Evolutionary conservation across 2,329 filamentous ascomycete species (phyloP), one percentile per base, ranked within the genome.

Genomic region (Arthrinium phaeospermum): DNA sequence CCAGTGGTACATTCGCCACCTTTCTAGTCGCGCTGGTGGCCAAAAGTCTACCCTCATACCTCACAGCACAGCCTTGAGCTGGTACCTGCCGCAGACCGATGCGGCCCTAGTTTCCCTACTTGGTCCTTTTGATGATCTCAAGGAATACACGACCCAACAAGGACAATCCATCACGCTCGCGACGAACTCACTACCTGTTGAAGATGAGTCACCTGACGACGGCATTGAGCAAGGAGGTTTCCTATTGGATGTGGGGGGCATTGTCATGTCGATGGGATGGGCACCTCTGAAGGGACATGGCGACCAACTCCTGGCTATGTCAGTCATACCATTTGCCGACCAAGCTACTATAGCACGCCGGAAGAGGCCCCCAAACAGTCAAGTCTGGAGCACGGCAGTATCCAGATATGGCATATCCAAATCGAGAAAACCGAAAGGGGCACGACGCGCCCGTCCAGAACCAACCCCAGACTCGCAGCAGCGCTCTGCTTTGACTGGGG

Each of bases 191-290:
- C 53, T 73, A 16, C 78, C 77, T 1, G 74, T 78, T 12, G 73
- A 73, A 47, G 70, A 77, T 10, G 64, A 67, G 41, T n/a, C 57
- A 41, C 73, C 71, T 12, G 68, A 74, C n/a, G 47, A 74, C 14
- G 72, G 74, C 3, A 57, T 41, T n/a, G 71, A 74, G 22, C 72
- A 70, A 27, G 76, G 77, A 75, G 88, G 87, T 4, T 90, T 87
- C 87, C 80, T 90, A 74, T 76, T 91, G 19, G 86, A 91, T 72
- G 82, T 85, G 0, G 88, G 87, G 14, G 88, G 89, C 69, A 83
- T 89, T 19, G 84, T 88, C 5, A 79, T 87, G 5, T 82, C 84
- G 37, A 85, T 90, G 79, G 85, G 84, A 67, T 91, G 89, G 89
- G 86, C 85, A 0, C 85, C 86, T 2, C 75, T 80, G 1, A 76